Evolutionary conservation across 106 monocot species (phyloP), one percentile per base, ranked within the genome.

Genomic region (Vanilla planifolia): DNA sequence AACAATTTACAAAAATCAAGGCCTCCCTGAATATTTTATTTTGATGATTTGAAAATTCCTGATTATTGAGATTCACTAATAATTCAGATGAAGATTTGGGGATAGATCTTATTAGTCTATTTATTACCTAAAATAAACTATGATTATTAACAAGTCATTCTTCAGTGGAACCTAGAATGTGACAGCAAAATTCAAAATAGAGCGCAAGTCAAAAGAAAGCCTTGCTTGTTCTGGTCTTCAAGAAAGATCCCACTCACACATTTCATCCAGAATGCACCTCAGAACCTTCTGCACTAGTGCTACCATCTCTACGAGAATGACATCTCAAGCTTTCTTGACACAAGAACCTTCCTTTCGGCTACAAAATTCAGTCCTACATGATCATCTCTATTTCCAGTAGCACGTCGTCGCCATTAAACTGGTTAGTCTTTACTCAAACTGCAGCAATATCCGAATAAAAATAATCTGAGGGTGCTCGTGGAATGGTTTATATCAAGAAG

Each of bases 391-490:
- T 78, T 7, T 60, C 68, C 2, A 24, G 22, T 16, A n/a, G 36
- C 34, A 78, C 7, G 67, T 79, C 62, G 62, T 86, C 59, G 25
- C 62, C 27, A 69, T 78, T 16, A 74, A 78, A 20, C 81, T 86
- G 62, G 66, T 86, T 39, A 55, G 42, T 17, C 50, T 86, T 47
- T 81, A 86, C 68, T 81, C 86, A 20, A 55, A 58, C 16, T 77
- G 72, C 39, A 61, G 62, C 0, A 19, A 71, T 29, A 27, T 71
- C 43, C 41, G 32, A 1, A 34, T 36, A 6, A 74, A 77, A 1
- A 27, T 27, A 62, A 69, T 86, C 68, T 72, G 78, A 55, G 86
- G 68, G 0, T 69, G 62, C 14, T 42, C 63, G 58, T 67, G 41
- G n/a, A 75, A 78, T 67, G 81, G 78, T 16, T 47, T 63, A 26